A percentile compares a stretch with the other conserved stretches of the same genome.
Conservation (phyloP, 2,329 filamentous ascomycete genomes). For the Trematosphaeria pertusa region DNA sequence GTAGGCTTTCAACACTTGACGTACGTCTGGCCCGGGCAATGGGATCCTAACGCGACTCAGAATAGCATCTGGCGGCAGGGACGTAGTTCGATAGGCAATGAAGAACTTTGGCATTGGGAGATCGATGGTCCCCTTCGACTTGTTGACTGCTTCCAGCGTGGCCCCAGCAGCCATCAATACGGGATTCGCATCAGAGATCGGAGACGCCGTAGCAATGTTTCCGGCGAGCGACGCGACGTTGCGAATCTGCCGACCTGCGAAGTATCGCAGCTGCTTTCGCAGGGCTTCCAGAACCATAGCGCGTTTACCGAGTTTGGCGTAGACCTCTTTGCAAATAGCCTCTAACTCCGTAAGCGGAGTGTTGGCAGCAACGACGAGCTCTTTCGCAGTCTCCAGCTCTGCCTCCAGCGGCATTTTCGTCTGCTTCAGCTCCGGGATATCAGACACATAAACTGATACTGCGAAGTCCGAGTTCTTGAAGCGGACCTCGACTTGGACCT, state of each 20-base stretch:
- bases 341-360: conserved; percentile 90
- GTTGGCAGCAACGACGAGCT: conserved; percentile 84
- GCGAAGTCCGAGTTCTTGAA: conserved; percentile 94
- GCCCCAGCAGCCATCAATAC: conserved; percentile 87
- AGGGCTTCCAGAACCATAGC: conserved; percentile 61
- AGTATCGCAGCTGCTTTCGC: conserved; percentile 94
- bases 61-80: conserved; percentile 77
- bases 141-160: conserved; percentile 76
- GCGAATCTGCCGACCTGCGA: conserved; percentile 90
- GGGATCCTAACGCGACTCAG: conserved; percentile 86
- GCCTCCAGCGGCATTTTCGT: conserved; percentile 48
- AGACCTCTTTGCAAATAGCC: conserved; percentile 76
- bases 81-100: conserved; percentile 84
- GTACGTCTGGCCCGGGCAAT: conserved; percentile 65
- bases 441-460: conserved; percentile 87
- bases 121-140: conserved; percentile 63
- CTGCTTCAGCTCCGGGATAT: conserved; percentile 84
- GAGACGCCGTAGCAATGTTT: conserved; percentile 90
- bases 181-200: conserved; percentile 93
- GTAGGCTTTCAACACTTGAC: conserved; percentile 85
- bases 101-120: conserved; percentile 85
- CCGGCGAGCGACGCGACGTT: conserved; percentile 95
- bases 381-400: conserved; percentile 32
- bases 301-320: conserved; percentile 53
- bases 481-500: conserved; percentile 96